phyloP scores from a whole-genome alignment of 306 rosid species.

The Cucumis melo region DNA sequence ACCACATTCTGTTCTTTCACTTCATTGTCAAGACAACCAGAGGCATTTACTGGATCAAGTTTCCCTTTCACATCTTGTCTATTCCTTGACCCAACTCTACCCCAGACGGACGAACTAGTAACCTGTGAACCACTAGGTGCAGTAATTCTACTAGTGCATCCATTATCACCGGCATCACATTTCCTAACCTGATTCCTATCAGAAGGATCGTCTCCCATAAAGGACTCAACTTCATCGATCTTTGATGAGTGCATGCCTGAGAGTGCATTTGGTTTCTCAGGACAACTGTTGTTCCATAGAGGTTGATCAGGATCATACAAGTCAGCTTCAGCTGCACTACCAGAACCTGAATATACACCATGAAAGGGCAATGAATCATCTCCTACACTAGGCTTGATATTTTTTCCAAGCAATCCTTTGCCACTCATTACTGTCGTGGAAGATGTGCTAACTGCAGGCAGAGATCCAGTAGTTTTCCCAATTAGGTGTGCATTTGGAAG shows the following conservation, averaged over 20 bases:
- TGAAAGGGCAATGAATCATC: constrained; percentile 56
- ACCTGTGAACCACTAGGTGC: constrained; percentile 42
- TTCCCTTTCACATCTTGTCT: constrained; percentile 53
- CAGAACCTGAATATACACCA: constrained; percentile 58
- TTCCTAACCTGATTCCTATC: constrained; percentile 22
- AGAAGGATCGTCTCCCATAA: constrained; percentile 38
- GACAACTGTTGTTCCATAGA: constrained; percentile 70
- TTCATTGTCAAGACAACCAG: constrained; percentile 42
- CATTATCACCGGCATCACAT: constrained; percentile 34
- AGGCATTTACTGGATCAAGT: constrained; percentile 37
- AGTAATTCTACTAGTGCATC: constrained; percentile 22
- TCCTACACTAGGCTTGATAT: constrained; percentile 38
- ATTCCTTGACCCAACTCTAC: constrained; percentile 70
- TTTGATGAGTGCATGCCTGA: constrained; percentile 49
- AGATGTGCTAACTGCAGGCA: constrained; percentile 46
- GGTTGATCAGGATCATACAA: constrained; percentile 99
- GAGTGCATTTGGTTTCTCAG: constrained; percentile 47
- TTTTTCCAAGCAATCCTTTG: constrained; percentile 55
- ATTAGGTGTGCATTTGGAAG: constrained; percentile 68
- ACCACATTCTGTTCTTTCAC: constrained; percentile 44
- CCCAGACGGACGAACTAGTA: constrained; percentile 64
- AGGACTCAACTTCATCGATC: constrained; percentile 53
- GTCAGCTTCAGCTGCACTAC: constrained; percentile 59
- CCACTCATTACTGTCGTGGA: constrained; percentile 43
- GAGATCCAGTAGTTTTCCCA: constrained; percentile 65